These are phyloP conservation scores for Mortierella sp. DNA, from an alignment of 371 early-diverging fungal genomes.

Conservation along the genomic window DNA sequence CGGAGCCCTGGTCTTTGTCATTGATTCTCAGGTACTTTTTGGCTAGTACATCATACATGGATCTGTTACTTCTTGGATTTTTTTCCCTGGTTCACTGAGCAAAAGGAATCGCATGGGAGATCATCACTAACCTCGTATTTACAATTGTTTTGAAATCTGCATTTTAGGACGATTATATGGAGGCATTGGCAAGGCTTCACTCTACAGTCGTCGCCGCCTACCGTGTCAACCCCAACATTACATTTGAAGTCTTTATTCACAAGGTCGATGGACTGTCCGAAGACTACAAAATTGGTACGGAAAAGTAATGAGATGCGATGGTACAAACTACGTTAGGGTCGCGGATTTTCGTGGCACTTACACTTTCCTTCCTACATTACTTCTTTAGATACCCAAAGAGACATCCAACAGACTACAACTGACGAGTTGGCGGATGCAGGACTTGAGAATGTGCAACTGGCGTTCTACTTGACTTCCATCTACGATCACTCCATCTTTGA, in stretches of 20 bases:
- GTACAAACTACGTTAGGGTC: not conserved
- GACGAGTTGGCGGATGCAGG: conserved; percentile 91
- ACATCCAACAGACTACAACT: conserved; percentile 90
- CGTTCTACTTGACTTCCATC: conserved; percentile 93
- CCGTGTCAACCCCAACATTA: conserved; percentile 85
- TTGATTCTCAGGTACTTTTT: conserved; percentile 89
- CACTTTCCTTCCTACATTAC: not conserved
- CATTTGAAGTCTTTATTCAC: conserved; percentile 95
- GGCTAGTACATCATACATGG: not conserved
- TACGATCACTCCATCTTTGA: conserved; percentile 97
- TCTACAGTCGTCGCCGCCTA: conserved; percentile 84
- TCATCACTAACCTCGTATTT: not conserved
- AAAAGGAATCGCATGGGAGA: not conserved
- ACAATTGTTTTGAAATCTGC: not conserved
- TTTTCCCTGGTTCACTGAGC: not conserved
- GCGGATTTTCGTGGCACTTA: not conserved
- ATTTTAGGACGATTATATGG: conserved; percentile 87
- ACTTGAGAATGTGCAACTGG: conserved; percentile 83
- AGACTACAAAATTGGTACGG: conserved; percentile 90
- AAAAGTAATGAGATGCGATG: not conserved
- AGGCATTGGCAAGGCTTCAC: conserved; percentile 83
- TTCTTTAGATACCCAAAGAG: conserved; percentile 87
- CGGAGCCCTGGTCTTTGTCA: conserved; percentile 92
- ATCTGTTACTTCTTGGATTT: not conserved
- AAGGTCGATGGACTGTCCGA: conserved; percentile 97